Base-by-base conservation (phyloP, 495 filamentous ascomycete species). In the Xylaria intraflava region DNA sequence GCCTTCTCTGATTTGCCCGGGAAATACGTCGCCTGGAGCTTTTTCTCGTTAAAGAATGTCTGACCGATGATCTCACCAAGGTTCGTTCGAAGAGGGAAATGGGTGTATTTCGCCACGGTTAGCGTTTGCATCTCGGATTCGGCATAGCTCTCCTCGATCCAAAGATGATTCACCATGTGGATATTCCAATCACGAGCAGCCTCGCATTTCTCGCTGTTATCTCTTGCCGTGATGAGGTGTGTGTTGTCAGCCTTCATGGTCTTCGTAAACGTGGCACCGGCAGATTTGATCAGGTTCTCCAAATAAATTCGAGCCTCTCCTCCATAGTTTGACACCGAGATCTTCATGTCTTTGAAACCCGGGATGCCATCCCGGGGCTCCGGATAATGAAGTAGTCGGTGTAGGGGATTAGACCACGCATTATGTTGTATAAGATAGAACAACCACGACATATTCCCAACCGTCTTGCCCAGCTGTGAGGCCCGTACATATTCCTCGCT, bases 81-180 rank as follows among this genome's bases (percentile, higher is more conserved):
- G 62, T 99, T 96, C 2, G 94, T 97, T 47, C 89, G 77, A 8
- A 75, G 73, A 14, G 93, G 94, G 62, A 96, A 99, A 59, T 85
- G 77, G 1, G 75, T 87, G 62, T 95, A 97, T 46, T 83, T 82
- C 0, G 76, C 72, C 52, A 87, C 78, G 1, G 84, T 81, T 3
- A 89, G 61, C 1, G 76, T 76, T 60, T 86, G 84, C 35, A 83
- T 66, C 62, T 86, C 73, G 76, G 90, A 95, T 62, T 84, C 87
- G 6, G 90, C 88, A 65, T 97, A 99, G 68, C 89, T 90, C 59
- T 99, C 94, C 65, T 99, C 93, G 41, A 99, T 78, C 93, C 93
- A 99, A 1, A 99, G 75, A 61, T 97, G 92, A 65, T 99, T 99
- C 50, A 94, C 76, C 56, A 94, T 84, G 39, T 92, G 69, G 26